These are phyloP conservation scores for Scedosporium aurantiacum DNA, from an alignment of 2,329 filamentous ascomycete species.

Conservation along the genomic window DNA sequence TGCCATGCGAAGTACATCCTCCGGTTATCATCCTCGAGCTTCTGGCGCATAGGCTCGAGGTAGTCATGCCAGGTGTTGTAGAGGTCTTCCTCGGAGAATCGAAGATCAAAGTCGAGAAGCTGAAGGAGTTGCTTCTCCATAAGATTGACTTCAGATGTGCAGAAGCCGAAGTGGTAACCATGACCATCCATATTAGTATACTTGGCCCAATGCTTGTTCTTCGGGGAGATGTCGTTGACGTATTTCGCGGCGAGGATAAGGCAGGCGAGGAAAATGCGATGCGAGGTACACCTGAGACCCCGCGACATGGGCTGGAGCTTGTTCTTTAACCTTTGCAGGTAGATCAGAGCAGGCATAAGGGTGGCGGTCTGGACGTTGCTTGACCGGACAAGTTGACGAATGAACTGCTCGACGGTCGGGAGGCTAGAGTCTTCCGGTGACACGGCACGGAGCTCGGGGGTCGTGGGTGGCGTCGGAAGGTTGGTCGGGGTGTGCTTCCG, in stretches of 20 bases:
- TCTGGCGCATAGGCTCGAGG: constrained; percentile 68
- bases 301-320: constrained; percentile 89
- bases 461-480: constrained; percentile 39
- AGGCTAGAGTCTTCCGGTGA: constrained; percentile 43
- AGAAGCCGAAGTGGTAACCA: constrained; percentile 70
- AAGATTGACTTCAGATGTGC: constrained; percentile 88
- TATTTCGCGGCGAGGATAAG: constrained; percentile 90
- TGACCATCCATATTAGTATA: constrained; percentile 71
- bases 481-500: constrained; percentile 21
- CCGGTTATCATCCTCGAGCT: constrained; percentile 40
- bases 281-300: constrained; percentile 90
- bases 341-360: constrained; percentile 92
- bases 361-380: constrained; percentile 97
- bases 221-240: constrained; percentile 94
- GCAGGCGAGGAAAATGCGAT: constrained; percentile 90
- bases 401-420: constrained; percentile 81
- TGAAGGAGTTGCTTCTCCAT: constrained; percentile 99
- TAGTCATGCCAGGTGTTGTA: constrained; percentile 81
- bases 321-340: constrained; percentile 72
- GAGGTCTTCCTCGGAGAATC: constrained; percentile 75
- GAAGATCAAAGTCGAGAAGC: constrained; percentile 87
- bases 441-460: constrained; percentile 35
- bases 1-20: constrained; percentile 29
- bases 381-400: constrained; percentile 76
- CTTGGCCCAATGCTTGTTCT: constrained; percentile 99